phyloP scores from a whole-genome alignment of 495 filamentous ascomycete species.

The Platismatia glauca region DNA sequence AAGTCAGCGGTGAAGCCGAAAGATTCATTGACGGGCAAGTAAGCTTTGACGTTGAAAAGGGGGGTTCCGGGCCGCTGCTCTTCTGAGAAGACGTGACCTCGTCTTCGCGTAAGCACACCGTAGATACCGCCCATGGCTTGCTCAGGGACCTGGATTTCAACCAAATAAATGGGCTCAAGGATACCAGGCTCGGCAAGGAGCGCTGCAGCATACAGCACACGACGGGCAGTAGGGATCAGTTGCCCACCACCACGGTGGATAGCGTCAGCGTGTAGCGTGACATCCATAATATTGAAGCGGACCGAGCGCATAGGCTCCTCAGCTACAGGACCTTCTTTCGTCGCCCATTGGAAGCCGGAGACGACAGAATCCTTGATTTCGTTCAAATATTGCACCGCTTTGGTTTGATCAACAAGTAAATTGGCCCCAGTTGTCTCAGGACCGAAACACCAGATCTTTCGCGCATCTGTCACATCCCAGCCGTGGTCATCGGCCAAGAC shows the following conservation, averaged over 20 bases:
- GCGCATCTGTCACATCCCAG: conserved; percentile 99
- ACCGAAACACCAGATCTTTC: conserved; percentile 99
- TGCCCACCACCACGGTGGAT: conserved; percentile 99
- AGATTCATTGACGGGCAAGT: conserved; percentile 98
- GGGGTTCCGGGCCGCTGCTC: conserved; percentile 97
- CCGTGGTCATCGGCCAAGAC: conserved; percentile 92
- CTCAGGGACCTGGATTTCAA: conserved; percentile 98
- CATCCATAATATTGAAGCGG: conserved; percentile 99
- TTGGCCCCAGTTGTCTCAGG: conserved; percentile 97
- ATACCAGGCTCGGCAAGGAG: conserved; percentile 86
- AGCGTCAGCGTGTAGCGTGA: conserved; percentile 98
- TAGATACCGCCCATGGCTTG: conserved; percentile 99
- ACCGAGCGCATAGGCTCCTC: conserved; percentile 97
- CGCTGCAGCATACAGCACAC: conserved; percentile 88
- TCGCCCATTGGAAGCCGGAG: conserved; percentile 99
- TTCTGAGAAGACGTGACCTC: conserved; percentile 98
- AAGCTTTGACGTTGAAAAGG: conserved; percentile 99
- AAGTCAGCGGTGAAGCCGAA: conserved; percentile 99
- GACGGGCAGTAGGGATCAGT: conserved; percentile 95
- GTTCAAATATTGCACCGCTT: conserved; percentile 99
- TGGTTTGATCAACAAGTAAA: conserved; percentile 97
- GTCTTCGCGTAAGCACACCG: conserved; percentile 93
- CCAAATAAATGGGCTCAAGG: conserved; percentile 95
- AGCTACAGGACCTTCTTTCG: conserved; percentile 91
- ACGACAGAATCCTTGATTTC: conserved; percentile 99